These are phyloP conservation scores for Diaporthe helianthi DNA, from an alignment of 2,329 filamentous ascomycete genomes.

Conservation along the genomic window DNA sequence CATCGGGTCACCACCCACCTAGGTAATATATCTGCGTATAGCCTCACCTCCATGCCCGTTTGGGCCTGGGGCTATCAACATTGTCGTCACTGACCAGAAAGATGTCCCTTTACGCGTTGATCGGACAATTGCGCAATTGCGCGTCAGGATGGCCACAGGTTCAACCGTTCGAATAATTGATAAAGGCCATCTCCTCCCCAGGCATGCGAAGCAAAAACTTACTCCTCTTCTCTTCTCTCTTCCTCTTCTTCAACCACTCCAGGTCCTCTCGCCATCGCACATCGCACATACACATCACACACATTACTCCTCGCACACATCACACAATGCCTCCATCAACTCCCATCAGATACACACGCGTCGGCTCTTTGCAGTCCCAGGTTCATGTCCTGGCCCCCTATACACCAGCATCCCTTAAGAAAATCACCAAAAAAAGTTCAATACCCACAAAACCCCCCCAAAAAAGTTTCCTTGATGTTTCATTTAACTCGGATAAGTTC, in stretches of 20 bases:
- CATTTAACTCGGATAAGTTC: neutral
- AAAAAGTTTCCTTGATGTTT: constrained; percentile 11
- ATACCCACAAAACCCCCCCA: constrained; percentile 8
- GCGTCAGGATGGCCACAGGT: neutral
- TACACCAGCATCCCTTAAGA: constrained; percentile 25
- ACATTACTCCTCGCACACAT: neutral
- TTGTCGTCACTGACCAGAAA: neutral
- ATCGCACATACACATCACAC: neutral
- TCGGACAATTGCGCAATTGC: no score
- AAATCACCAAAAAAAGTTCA: constrained; percentile 26
- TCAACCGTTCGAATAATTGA: neutral
- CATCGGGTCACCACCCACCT: neutral
- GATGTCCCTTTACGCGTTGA: neutral
- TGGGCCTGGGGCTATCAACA: neutral
- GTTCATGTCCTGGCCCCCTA: constrained; percentile 10
- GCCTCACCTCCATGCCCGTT: neutral
- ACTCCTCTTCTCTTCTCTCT: neutral
- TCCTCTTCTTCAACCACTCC: neutral
- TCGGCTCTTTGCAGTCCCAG: constrained; percentile 20
- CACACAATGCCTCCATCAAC: neutral
- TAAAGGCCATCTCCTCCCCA: neutral
- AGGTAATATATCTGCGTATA: neutral
- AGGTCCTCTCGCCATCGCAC: neutral
- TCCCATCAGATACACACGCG: neutral
- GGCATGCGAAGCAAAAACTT: neutral